Percentiles rank a stretch among this genome's conserved stretches.
These are phyloP conservation scores for Phytophthora syringae DNA, from an alignment of 352 stramenopile species.

Conservation along the genomic window DNA sequence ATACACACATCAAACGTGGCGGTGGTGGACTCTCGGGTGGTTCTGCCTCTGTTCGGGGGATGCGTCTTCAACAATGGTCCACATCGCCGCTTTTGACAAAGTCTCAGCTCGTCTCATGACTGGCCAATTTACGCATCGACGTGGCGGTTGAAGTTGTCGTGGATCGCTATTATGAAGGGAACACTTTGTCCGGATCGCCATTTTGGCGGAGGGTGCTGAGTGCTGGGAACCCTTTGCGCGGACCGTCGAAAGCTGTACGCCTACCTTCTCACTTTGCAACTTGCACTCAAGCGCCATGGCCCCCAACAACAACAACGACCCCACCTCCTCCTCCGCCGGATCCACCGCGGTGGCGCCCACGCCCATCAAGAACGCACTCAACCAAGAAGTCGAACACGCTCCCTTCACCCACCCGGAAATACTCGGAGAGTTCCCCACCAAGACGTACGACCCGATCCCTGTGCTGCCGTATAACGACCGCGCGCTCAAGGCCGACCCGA, in stretches of 20 bases:
- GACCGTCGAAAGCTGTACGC: too few species aligned
- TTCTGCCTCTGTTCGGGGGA: neutral
- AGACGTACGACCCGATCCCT: constrained; percentile 28
- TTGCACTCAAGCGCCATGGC: constrained; percentile 32
- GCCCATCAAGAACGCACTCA: constrained; percentile 36
- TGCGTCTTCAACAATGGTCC: constrained; percentile 20
- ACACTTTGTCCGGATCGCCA: too few species aligned
- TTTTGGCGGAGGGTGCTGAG: constrained; percentile 1
- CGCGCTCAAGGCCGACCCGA: constrained; percentile 28
- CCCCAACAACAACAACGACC: constrained; percentile 20
- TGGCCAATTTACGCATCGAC: constrained; percentile 1
- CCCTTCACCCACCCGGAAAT: constrained; percentile 23
- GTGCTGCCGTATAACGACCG: constrained; percentile 21
- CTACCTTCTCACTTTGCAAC: constrained; percentile 20
- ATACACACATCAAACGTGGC: constrained; percentile 11
- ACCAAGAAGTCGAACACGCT: constrained; percentile 18
- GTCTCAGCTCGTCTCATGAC: constrained; percentile 7
- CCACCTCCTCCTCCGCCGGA: neutral
- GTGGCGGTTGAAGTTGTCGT: constrained; percentile 15
- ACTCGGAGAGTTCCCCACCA: constrained; percentile 17
- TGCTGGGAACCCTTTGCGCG: neutral
- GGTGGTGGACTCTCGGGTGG: constrained; percentile 13
- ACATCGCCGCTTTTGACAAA: constrained; percentile 23
- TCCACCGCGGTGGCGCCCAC: neutral
- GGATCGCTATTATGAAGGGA: too few species aligned